Evolutionary conservation across 768 basidiomycete genomes (phyloP).

Genomic region (Tricholoma sp.): DNA sequence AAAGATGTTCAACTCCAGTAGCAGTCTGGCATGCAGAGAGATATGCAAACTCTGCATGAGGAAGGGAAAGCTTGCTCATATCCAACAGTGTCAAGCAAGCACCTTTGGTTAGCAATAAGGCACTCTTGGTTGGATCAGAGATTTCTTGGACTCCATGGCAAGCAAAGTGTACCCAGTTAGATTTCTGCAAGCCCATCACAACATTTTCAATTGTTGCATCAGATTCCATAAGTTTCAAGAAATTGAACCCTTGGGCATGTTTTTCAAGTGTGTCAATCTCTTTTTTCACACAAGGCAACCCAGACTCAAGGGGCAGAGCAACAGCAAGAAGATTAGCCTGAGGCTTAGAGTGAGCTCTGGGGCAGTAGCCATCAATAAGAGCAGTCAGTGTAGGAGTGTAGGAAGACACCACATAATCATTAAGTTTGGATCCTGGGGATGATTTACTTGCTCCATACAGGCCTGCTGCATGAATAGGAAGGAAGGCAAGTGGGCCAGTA

Average conservation of each 20-base stretch:
- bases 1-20: constrained; percentile 19
- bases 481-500: constrained; percentile 18
- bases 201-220: constrained; percentile 9
- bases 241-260: neutral
- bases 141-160: constrained; percentile 29
- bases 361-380: neutral
- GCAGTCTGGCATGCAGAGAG: constrained; percentile 42
- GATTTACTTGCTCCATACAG: constrained; percentile 6
- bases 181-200: constrained; percentile 7
- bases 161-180: constrained; percentile 28
- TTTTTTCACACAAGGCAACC: neutral
- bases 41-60: constrained; percentile 30
- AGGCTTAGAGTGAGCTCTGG: too few species aligned
- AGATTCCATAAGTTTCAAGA: neutral
- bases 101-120: constrained; percentile 17
- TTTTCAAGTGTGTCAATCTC: constrained; percentile 4
- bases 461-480: constrained; percentile 19
- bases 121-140: constrained; percentile 20
- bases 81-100: constrained; percentile 15
- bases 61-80: constrained; percentile 16
- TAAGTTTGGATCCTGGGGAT: neutral
- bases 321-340: too few species aligned
- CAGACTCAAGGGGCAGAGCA: neutral
- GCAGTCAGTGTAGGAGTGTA: constrained; percentile 18
- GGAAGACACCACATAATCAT: constrained; percentile 17